Evolutionary conservation across 768 basidiomycete genomes (phyloP), one percentile per base, ranked within the genome.

Genomic region (Filobasidium floriforme): DNA sequence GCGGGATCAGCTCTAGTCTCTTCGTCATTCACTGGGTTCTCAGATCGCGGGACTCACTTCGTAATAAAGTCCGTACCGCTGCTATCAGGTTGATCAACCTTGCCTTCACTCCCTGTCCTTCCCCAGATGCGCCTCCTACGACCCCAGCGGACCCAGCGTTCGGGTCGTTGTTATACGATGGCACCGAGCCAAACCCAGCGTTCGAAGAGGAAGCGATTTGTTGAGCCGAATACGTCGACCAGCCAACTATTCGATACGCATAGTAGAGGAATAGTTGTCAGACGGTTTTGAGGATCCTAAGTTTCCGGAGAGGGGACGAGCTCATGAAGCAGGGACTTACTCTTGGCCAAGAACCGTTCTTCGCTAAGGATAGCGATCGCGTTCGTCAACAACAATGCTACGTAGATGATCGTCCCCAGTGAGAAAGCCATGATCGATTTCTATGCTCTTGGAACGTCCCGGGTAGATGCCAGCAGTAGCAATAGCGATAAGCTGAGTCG

Each of bases 331-430:
- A 4, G 9, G 46, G 14, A 83, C 88, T 72, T 76, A 94, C 92
- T 92, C 76, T 87, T 83, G 24, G 92, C 88, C 63, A 99, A 86
- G 80, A 99, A 99, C 7, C 94, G 85, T 73, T 99, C 94, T 80
- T 99, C 94, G 73, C 87, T 94, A 68, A 99, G 83, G 66, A 99
- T 87, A 9, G 94, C 94, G 78, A 98, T 86, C 54, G 92, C 90
- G 78, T 99, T 98, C 72, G 92, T 85, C 75, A 97, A 82, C 51
- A 99, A 85, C 26, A 99, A 82, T 28, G 86, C 81, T 64, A 92
- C 88, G 81, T 96, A 91, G 72, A 97, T 80, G 70, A 96, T 84
- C 1, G 69, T 71, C 2, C 79, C 75, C 32, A 81, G 69, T 51
- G 75, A 74, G 66, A 76, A 73, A 43, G 72, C 29, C 69, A 66